Conservation (phyloP, 2,329 filamentous ascomycete species). For the Didymosphaeria variabile region DNA sequence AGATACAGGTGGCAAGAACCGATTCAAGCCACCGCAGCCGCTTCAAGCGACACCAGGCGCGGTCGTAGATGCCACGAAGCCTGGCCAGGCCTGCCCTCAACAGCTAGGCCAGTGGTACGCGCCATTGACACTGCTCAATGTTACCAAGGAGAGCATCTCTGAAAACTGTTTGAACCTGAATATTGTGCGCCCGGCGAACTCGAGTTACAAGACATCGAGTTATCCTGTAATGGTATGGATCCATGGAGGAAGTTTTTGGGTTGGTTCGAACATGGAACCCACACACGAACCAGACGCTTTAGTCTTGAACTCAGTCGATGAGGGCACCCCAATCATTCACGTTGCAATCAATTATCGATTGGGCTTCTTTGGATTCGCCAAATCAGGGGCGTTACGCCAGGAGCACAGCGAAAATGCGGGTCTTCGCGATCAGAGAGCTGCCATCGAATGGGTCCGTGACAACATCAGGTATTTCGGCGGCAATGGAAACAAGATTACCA, state of each 20-base stretch:
- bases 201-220: constrained; percentile 34
- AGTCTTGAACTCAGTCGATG: constrained; percentile 57
- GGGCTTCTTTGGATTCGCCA: constrained; percentile 51
- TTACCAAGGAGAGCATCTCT: constrained; percentile 41
- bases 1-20: constrained; percentile 56
- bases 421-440: constrained; percentile 50
- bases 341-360: constrained; percentile 50
- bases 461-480: constrained; percentile 48
- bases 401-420: constrained; percentile 50
- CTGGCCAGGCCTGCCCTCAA: constrained; percentile 59
- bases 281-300: constrained; percentile 56
- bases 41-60: constrained; percentile 44
- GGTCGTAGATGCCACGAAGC: constrained; percentile 51
- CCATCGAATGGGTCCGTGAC: constrained; percentile 51
- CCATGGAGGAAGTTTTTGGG: constrained; percentile 53
- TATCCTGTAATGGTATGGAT: constrained; percentile 70
- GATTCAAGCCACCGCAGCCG: constrained; percentile 58
- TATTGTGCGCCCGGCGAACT: constrained; percentile 61
- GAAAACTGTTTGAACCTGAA: constrained; percentile 71
- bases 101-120: constrained; percentile 37
- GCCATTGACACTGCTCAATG: constrained; percentile 44
- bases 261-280: constrained; percentile 43
- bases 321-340: constrained; percentile 51
- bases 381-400: constrained; percentile 41
- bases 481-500: constrained; percentile 39